Evolutionary conservation across 1,139 yeast genomes (phyloP), one percentile per base, ranked within the genome.

Genomic region (Hansenula sp.): DNA sequence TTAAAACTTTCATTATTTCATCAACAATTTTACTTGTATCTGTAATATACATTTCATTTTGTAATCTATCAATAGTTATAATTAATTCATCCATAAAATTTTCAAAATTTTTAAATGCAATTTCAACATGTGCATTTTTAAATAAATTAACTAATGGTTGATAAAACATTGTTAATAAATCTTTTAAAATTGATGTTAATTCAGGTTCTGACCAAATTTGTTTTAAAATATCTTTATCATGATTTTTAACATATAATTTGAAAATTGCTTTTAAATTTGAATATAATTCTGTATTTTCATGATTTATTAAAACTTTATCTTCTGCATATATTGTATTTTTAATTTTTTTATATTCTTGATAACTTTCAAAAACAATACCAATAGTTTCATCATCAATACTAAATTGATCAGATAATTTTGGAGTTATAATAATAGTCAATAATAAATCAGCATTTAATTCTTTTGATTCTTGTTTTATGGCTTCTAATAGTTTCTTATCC

Each of bases 181-280:
- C 86, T 49, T 83, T 83, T 42, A 89, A 66, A 33, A 90, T 68
- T 36, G 70, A 71, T 20, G 89, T 79, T 32, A 94, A 66, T 52
- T 83, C 86, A 0, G 92, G 89, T 53, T 89, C 96, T 40, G 79
- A 79, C 94, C 96, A 87, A 36, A 90, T 62, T 55, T 81, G 79
- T 51, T 81, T 82, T 69, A 89, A 62, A 36, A 82, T 65, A 41
- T 79, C 77, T 58, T 87, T 88, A 57, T 90, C 97, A 34, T 79
- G 75, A 44, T 77, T 80, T 32, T 95, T 73, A 2, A 86, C 66
- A 50, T 75, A 74, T 19, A 85, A 62, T 47, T 76, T 80, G 63
- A 85, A 75, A 44, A 84, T 71, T 44, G 82, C 84, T 50, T 72
- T 81, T 30, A 79, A 59, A 28, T 49, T 46, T 2, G 56, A 53